Conservation (phyloP, 306 rosid species). For the Ormosia emarginata region DNA sequence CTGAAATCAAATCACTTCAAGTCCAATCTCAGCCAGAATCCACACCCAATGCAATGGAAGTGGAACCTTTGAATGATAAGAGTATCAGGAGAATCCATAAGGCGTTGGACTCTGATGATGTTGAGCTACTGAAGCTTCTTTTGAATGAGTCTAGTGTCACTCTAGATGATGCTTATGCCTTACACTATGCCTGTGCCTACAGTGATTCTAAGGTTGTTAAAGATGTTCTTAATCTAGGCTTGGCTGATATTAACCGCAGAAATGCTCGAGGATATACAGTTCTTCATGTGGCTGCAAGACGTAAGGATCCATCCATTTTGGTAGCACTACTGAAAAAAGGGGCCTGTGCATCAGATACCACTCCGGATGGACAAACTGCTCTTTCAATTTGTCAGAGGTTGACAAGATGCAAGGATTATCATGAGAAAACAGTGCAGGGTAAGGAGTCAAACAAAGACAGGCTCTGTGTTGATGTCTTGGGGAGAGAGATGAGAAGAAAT, state of each 20-base stretch:
- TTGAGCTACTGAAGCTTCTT: slow-evolving; percentile 74
- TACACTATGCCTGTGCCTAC: slow-evolving; percentile 85
- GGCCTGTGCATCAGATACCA: slow-evolving; percentile 58
- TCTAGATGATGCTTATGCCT: slow-evolving; percentile 68
- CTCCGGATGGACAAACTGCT: slow-evolving; percentile 75
- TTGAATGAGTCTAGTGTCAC: slow-evolving; percentile 64
- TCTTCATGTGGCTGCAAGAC: slow-evolving; percentile 89
- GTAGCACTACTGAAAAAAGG: slow-evolving; percentile 65
- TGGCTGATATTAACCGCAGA: slow-evolving; percentile 49
- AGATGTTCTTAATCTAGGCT: slow-evolving; percentile 58
- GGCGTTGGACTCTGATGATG: slow-evolving; percentile 88
- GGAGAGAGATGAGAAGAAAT: slow-evolving; percentile 77
- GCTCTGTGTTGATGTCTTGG: slow-evolving; percentile 79
- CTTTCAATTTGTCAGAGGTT: slow-evolving; percentile 81
- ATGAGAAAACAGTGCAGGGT: slow-evolving; percentile 40
- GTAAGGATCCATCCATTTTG: slow-evolving; percentile 73
- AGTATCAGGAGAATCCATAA: slow-evolving; percentile 55
- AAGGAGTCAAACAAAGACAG: slow-evolving; percentile 78
- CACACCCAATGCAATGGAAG: slow-evolving; percentile 36
- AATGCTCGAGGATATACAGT: slow-evolving; percentile 60
- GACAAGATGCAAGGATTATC: slow-evolving; percentile 75
- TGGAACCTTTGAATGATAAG: slow-evolving; percentile 47
- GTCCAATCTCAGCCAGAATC: slow-evolving; percentile 32
- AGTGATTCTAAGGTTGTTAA: slow-evolving; percentile 81
- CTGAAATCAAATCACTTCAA: slow-evolving; percentile 44